Conservation (phyloP, 257 asterid genomes). For the Jaltomata sinuosa region DNA sequence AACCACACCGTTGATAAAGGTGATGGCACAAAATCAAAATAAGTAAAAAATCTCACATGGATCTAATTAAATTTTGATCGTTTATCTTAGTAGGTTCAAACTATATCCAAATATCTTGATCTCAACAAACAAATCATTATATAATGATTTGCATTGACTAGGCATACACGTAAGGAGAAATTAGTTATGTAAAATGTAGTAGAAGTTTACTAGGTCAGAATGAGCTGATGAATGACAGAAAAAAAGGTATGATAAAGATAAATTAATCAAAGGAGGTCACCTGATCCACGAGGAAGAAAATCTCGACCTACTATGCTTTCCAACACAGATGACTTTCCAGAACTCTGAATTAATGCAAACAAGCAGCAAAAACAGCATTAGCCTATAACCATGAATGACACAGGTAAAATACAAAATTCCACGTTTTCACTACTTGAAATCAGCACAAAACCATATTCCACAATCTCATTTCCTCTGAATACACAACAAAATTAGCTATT, state of each 20-base stretch:
- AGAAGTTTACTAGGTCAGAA: background rate
- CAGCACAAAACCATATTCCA: background rate
- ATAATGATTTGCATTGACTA: background rate
- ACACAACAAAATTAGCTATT: background rate
- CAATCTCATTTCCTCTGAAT: background rate
- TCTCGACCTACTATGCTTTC: conserved; percentile 91
- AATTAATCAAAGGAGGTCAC: conserved; percentile 25
- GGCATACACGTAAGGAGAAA: background rate
- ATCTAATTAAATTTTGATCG: background rate
- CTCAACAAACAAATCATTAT: background rate
- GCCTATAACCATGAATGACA: background rate
- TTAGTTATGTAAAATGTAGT: background rate
- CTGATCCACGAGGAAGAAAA: conserved; percentile 97
- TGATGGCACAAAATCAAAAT: background rate
- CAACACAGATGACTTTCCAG: conserved; percentile 93
- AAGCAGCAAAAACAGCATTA: background rate
- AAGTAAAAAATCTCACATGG: background rate
- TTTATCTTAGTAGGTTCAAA: background rate
- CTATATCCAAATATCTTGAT: background rate
- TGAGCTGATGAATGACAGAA: background rate
- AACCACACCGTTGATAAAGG: background rate
- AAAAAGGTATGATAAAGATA: background rate
- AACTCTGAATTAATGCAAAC: conserved; percentile 46
- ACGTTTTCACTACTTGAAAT: background rate
- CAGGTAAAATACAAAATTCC: background rate